phyloP scores from a whole-genome alignment of 495 filamentous ascomycete species.

The Penicillium odoratum region DNA sequence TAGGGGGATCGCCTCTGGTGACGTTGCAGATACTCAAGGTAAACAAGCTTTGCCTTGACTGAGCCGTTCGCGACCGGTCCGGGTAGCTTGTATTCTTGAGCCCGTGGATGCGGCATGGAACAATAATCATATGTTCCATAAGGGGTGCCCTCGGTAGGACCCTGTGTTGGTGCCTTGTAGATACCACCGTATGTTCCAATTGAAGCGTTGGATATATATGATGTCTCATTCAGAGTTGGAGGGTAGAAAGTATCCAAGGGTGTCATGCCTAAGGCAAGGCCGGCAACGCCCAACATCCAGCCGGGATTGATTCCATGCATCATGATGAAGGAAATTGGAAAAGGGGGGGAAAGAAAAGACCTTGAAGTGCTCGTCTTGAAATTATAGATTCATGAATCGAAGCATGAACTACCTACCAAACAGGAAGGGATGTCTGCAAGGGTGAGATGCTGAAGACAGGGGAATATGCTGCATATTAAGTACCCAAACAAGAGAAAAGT shows the following conservation, averaged over 20 bases:
- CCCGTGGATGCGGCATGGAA: constrained; percentile 46
- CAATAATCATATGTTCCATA: constrained; percentile 44
- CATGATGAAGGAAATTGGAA: too few species aligned
- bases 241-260: constrained; percentile 43
- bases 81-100: constrained; percentile 35
- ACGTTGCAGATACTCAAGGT: constrained; percentile 45
- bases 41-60: constrained; percentile 34
- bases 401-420: too few species aligned
- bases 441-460: too few species aligned
- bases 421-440: too few species aligned
- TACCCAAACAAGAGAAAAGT: too few species aligned
- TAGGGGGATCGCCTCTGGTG: constrained; percentile 45
- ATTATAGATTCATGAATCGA: too few species aligned
- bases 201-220: constrained; percentile 40
- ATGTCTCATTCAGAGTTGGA: constrained; percentile 35
- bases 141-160: constrained; percentile 24
- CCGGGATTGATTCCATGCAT: too few species aligned
- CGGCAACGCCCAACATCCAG: not conserved
- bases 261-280: constrained; percentile 14
- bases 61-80: constrained; percentile 29
- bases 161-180: constrained; percentile 34
- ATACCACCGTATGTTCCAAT: constrained; percentile 44
- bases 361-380: too few species aligned
- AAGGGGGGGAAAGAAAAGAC: too few species aligned
- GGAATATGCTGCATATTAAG: too few species aligned